A percentile compares a stretch with the other conserved stretches of the same genome.
Evolutionary conservation across 345 rosid genomes (phyloP).

Genomic region (Limnanthes douglasii): DNA sequence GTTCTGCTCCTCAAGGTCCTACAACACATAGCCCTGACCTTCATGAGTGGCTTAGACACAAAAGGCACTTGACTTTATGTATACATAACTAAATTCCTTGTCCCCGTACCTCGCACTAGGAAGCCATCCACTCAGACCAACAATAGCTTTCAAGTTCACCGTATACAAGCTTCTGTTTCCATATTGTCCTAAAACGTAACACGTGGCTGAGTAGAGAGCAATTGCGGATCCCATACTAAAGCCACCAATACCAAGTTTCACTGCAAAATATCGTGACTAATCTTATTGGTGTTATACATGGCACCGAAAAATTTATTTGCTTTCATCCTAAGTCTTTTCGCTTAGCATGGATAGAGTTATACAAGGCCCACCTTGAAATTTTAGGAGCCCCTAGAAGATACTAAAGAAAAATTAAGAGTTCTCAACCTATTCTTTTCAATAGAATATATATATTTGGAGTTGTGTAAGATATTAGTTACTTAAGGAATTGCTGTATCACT

Average conservation of each 20-base stretch:
- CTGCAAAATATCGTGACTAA: constrained; percentile 20
- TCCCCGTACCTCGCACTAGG: constrained; percentile 52
- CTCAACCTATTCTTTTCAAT: too few relatives aligned
- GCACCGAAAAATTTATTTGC: too few relatives aligned
- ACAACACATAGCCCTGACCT: constrained; percentile 5
- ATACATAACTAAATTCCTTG: not conserved
- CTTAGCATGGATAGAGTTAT: too few relatives aligned
- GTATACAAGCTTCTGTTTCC: constrained; percentile 33
- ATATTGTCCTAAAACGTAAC: constrained; percentile 34
- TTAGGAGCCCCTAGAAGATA: too few relatives aligned
- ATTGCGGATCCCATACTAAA: constrained; percentile 79
- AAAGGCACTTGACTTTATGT: not conserved
- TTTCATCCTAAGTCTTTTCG: too few relatives aligned
- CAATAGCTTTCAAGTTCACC: constrained; percentile 29
- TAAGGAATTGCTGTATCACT: too few relatives aligned
- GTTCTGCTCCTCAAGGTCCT: constrained; percentile 43
- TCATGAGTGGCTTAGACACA: constrained; percentile 8
- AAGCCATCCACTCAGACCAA: constrained; percentile 72
- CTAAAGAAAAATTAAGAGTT: too few relatives aligned
- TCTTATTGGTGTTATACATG: too few relatives aligned
- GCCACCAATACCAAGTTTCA: constrained; percentile 57
- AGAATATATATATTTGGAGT: too few relatives aligned
- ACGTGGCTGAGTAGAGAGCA: constrained; percentile 53
- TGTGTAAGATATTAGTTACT: too few relatives aligned
- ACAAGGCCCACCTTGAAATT: too few relatives aligned